phyloP scores from a whole-genome alignment of 2,329 filamentous ascomycete species.

The Neoscytalidium dimidiatum region DNA sequence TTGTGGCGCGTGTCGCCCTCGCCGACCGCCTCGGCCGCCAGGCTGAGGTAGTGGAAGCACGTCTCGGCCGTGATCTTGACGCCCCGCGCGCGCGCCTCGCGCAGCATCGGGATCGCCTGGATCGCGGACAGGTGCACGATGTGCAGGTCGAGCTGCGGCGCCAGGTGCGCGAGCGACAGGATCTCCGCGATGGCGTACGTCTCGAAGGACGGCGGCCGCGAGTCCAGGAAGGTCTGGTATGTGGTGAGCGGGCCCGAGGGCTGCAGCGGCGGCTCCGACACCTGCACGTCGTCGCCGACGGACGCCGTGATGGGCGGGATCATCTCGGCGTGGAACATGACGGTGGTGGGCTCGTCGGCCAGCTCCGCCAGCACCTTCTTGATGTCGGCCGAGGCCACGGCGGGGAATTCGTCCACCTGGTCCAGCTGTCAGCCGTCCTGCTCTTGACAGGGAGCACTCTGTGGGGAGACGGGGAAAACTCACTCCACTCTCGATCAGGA shows the following conservation, averaged over 20 bases:
- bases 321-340: constrained; percentile 99
- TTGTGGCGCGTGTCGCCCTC: constrained; percentile 91
- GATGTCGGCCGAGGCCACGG: constrained; percentile 79
- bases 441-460: background rate
- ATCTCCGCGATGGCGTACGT: constrained; percentile 89
- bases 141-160: constrained; percentile 82
- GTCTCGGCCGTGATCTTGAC: constrained; percentile 91
- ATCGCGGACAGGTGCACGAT: constrained; percentile 93
- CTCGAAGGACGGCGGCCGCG: constrained; percentile 85
- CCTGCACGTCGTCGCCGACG: constrained; percentile 74
- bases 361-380: constrained; percentile 77
- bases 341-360: constrained; percentile 77
- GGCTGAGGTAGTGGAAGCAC: constrained; percentile 90
- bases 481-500: constrained; percentile 94
- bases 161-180: constrained; percentile 74
- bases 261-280: constrained; percentile 67
- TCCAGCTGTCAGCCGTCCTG: constrained; percentile 25
- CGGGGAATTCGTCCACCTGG: constrained; percentile 92
- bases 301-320: constrained; percentile 82
- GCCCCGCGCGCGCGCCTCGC: constrained; percentile 69
- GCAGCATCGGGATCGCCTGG: constrained; percentile 80
- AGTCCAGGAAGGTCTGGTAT: constrained; percentile 90
- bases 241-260: constrained; percentile 72
- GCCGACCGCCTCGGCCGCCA: constrained; percentile 78
- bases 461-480: constrained; percentile 41